These are phyloP conservation scores for Paracoccidioides lutzii DNA, from an alignment of 2,329 filamentous ascomycete species.

Conservation along the genomic window DNA sequence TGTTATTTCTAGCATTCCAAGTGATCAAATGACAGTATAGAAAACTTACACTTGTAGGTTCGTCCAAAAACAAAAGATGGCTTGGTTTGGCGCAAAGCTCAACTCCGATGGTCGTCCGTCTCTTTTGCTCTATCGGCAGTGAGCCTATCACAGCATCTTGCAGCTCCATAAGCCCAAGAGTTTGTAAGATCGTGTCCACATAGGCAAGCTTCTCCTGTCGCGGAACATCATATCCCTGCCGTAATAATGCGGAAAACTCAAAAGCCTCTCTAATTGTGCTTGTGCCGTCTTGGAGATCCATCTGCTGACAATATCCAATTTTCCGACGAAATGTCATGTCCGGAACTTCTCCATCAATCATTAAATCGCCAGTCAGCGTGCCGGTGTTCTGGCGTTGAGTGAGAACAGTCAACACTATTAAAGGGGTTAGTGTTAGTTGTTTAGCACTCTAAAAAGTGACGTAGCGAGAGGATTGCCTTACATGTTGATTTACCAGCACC, in stretches of 20 bases:
- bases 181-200: constrained; percentile 47
- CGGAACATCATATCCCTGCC: constrained; percentile 40
- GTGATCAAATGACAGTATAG: background rate
- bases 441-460: background rate
- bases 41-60: constrained; percentile 47
- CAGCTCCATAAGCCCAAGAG: constrained; percentile 47
- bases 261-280: constrained; percentile 53
- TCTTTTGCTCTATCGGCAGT: constrained; percentile 52
- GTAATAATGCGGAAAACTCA: constrained; percentile 50
- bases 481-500: constrained; percentile 54
- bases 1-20: background rate
- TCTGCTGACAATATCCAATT: constrained; percentile 57
- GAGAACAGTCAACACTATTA: constrained; percentile 54
- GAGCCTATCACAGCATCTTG: constrained; percentile 50
- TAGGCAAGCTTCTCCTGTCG: constrained; percentile 47
- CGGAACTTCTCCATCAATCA: constrained; percentile 48
- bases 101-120: constrained; percentile 56
- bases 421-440: constrained; percentile 32
- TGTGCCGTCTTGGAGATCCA: constrained; percentile 54
- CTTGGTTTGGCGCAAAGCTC: constrained; percentile 53
- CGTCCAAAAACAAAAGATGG: constrained; percentile 54
- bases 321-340: constrained; percentile 48
- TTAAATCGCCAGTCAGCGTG: constrained; percentile 47
- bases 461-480: constrained; percentile 10
- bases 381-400: constrained; percentile 55